Base-by-base conservation (phyloP, 2,329 filamentous ascomycete genomes). In the Neofusicoccum sp. region DNA sequence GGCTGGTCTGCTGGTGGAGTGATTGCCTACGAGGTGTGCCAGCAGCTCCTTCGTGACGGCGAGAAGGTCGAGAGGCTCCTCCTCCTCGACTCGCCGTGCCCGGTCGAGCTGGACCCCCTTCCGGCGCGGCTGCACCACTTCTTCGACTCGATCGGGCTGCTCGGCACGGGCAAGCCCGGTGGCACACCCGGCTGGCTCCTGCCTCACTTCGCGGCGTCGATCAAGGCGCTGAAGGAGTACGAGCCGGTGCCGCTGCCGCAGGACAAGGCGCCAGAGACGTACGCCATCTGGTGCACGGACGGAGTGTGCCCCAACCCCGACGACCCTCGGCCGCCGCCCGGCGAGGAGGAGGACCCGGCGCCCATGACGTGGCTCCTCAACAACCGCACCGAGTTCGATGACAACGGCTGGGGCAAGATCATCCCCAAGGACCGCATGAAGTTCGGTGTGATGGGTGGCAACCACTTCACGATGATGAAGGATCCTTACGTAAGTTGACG, bases 391-490 rank as follows among this genome's bases (percentile, higher is more conserved):
- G 88, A 91, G 74, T 92, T 92, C 73, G 83, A 84, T 2, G 83
- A 87, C 64, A 90, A 91, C 72, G 82, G 87, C 22, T 91, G 88
- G 87, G 87, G 87, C 33, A 85, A 89, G 74, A 87, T 87, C 45
- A 77, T 90, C 43, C 85, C 87, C 59, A 71, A 78, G 56, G 77
- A 83, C 61, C 89, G 87, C 75, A 87, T 90, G 77, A 80, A 80
- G 54, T 88, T 84, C 67, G 83, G 82, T 61, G 86, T 89, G 70
- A 89, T 90, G 86, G 85, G 85, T 14, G 89, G 88, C 2, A 89
- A 91, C 70, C 89, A 91, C 77, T 91, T 92, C 77, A 86, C 83
- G 22, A 91, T 91, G 88, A 91, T 92, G 87, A 86, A 89, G 74
- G 87, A 86, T 65, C 76, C 78, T 58, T 72, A 77, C 66, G 81